Conservation (phyloP, 192 early-diverging fungal genomes). For the Tieghemiomyces parasiticus region DNA sequence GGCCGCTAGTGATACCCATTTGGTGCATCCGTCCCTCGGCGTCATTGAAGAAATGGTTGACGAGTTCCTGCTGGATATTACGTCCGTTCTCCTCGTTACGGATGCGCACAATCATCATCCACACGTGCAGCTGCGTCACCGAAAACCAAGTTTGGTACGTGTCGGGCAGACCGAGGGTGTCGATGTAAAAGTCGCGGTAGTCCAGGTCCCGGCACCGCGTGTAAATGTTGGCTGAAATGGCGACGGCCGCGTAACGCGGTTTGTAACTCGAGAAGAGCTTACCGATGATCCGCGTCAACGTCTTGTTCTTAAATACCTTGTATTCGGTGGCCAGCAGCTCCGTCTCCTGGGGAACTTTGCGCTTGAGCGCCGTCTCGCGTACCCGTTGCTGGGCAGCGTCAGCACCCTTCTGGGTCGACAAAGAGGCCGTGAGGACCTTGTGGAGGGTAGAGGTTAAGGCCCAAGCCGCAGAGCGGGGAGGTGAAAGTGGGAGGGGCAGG, state of each 20-base stretch:
- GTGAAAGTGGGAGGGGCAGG: too few species aligned
- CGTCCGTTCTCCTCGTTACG: conserved; percentile 54
- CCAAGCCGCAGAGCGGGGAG: too few species aligned
- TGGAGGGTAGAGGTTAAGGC: too few species aligned
- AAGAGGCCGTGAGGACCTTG: too few species aligned
- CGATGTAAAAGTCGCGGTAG: conserved; percentile 24
- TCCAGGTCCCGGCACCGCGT: conserved; percentile 13
- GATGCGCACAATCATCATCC: conserved; percentile 82
- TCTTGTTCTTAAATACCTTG: conserved; percentile 13
- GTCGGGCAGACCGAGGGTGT: conserved; percentile 46
- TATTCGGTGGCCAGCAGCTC: background rate
- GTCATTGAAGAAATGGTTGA: conserved; percentile 78
- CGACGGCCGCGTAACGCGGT: background rate
- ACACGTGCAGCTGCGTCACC: conserved; percentile 78
- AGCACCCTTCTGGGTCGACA: too few species aligned
- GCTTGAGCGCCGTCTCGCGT: background rate
- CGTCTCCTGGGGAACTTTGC: background rate
- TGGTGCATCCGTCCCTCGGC: conserved; percentile 68
- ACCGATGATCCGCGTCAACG: background rate
- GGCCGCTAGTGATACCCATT: conserved; percentile 58
- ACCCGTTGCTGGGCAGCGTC: background rate
- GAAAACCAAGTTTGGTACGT: conserved; percentile 94
- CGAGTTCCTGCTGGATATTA: conserved; percentile 72
- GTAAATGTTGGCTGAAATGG: conserved; percentile 6
- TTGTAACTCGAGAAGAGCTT: background rate